Percentiles rank a stretch among this genome's conserved stretches.
Evolutionary conservation across 176 grass and related monocot species (phyloP).

Genomic region (Secale cereale): DNA sequence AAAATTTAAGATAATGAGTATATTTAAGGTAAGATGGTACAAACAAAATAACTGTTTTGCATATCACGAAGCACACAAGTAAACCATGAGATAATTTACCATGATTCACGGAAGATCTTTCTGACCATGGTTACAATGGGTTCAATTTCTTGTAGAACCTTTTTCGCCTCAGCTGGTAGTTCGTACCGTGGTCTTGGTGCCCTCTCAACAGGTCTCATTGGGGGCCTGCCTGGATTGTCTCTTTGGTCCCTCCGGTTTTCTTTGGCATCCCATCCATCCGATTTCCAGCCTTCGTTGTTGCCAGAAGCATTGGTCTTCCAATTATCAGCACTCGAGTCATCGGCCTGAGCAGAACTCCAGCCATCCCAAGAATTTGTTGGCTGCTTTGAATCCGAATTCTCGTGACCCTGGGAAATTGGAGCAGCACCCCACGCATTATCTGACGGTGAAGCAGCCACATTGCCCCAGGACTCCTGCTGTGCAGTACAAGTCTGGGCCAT

Average conservation of each 20-base stretch:
- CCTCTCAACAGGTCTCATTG: constrained; percentile 35
- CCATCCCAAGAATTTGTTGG: constrained; percentile 37
- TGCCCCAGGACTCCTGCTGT: neutral
- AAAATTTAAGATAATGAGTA: constrained; percentile 25
- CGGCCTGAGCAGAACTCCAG: constrained; percentile 25
- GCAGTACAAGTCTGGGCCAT: neutral
- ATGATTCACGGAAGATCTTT: constrained; percentile 66
- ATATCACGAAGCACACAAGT: neutral
- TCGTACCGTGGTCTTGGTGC: constrained; percentile 48
- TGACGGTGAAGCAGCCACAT: constrained; percentile 12
- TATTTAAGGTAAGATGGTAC: neutral
- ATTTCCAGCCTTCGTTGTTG: constrained; percentile 54
- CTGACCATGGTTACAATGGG: constrained; percentile 51
- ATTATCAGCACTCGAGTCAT: constrained; percentile 23
- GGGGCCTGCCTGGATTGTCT: constrained; percentile 39
- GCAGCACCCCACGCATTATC: constrained; percentile 12
- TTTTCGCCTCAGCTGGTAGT: constrained; percentile 68
- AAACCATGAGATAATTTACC: constrained; percentile 38
- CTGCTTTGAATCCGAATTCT: constrained; percentile 35
- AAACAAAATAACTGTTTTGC: neutral
- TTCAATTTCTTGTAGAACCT: constrained; percentile 56
- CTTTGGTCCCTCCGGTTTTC: constrained; percentile 43
- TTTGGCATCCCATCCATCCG: constrained; percentile 61
- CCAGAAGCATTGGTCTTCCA: constrained; percentile 24
- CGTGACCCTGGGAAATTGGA: constrained; percentile 6